Conservation (phyloP, 345 rosid genomes). For the Lumnitzera littorea region DNA sequence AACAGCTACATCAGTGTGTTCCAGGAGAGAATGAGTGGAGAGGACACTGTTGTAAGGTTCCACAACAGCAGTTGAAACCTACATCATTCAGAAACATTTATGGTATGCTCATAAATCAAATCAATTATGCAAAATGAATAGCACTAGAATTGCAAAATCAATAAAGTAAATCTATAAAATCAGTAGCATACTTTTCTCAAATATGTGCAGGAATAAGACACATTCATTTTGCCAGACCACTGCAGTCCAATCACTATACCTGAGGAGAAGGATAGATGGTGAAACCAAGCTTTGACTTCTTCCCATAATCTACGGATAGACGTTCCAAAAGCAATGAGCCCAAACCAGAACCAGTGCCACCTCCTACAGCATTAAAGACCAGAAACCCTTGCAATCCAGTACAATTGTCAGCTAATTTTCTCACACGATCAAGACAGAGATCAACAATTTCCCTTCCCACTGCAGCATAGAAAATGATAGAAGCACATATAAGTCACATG, state of each 20-base stretch:
- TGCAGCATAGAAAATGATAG: constrained; percentile 22
- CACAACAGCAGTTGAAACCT: constrained; percentile 84
- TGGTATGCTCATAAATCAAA: not conserved
- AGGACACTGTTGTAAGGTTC: constrained; percentile 84
- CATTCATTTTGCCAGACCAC: not conserved
- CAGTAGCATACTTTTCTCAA: not conserved
- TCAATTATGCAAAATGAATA: too few relatives aligned
- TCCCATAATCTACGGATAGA: constrained; percentile 81
- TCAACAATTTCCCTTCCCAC: constrained; percentile 88
- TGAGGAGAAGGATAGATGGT: constrained; percentile 79
- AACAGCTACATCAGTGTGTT: constrained; percentile 74
- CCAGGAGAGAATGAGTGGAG: constrained; percentile 76
- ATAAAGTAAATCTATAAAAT: not conserved
- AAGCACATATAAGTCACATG: not conserved
- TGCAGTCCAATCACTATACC: constrained; percentile 21
- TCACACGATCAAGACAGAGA: constrained; percentile 68
- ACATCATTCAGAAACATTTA: constrained; percentile 10
- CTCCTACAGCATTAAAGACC: constrained; percentile 71
- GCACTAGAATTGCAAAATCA: too few relatives aligned
- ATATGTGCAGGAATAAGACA: not conserved
- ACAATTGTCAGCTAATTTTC: constrained; percentile 80
- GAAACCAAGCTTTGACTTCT: constrained; percentile 84
- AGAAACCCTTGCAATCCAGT: constrained; percentile 87
- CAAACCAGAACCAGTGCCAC: constrained; percentile 84
- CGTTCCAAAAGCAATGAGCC: constrained; percentile 77